Conservation (phyloP, 2,329 filamentous ascomycete species). For the Hymenoscyphus occultus region DNA sequence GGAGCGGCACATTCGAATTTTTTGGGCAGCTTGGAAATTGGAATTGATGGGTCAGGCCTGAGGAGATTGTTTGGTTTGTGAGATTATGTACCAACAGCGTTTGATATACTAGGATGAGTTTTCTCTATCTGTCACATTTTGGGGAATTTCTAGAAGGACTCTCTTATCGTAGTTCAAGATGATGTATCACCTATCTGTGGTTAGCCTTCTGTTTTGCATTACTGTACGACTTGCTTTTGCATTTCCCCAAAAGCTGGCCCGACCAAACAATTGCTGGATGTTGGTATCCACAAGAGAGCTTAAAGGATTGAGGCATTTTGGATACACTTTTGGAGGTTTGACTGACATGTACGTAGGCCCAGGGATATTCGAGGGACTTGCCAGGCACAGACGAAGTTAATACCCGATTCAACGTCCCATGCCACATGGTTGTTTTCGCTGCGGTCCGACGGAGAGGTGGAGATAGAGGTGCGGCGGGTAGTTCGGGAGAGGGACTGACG, state of each 20-base stretch:
- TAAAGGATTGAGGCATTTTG: background rate
- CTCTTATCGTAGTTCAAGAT: background rate
- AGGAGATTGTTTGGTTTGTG: background rate
- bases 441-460: background rate
- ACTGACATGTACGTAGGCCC: background rate
- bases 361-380: background rate
- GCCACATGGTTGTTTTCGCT: background rate
- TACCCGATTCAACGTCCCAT: background rate
- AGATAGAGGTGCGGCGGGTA: background rate
- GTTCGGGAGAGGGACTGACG: slow-evolving; percentile 1
- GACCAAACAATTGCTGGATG: background rate
- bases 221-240: background rate
- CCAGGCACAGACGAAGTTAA: background rate
- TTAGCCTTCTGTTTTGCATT: too few species aligned
- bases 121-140: background rate
- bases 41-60: too few species aligned
- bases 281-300: too few species aligned
- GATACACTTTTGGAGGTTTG: background rate
- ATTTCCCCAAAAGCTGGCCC: background rate
- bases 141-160: background rate
- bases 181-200: background rate
- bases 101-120: background rate
- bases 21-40: background rate
- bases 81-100: background rate
- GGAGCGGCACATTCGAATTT: background rate